Conservation (phyloP, 139 green algal genomes). For the Chlorella sp. region DNA sequence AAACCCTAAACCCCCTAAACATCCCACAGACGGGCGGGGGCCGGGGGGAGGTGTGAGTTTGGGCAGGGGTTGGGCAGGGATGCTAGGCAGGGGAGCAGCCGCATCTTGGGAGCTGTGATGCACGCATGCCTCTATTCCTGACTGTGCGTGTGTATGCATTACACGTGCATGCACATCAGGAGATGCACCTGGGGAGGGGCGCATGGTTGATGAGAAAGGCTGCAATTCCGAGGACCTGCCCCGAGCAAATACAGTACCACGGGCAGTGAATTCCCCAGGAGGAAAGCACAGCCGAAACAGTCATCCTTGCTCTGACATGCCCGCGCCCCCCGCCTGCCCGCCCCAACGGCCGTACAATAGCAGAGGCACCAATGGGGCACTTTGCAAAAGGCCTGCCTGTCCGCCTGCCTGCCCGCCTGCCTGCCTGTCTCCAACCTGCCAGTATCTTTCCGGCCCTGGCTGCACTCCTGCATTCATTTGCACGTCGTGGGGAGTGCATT, state of each 20-base stretch:
- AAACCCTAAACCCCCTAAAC: no score
- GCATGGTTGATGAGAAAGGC: conserved; percentile 36
- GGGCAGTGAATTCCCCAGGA: conserved; percentile 7
- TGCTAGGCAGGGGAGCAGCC: neutral
- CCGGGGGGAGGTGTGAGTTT: neutral
- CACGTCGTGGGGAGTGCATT: no score
- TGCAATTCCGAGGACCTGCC: conserved; percentile 18
- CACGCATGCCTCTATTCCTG: neutral
- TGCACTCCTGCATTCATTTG: no score
- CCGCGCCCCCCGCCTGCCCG: no score
- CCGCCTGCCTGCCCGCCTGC: no score
- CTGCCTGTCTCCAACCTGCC: no score
- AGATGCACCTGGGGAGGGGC: no score
- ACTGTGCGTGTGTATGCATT: neutral
- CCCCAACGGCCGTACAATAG: no score
- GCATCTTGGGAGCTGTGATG: neutral
- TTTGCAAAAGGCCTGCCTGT: no score
- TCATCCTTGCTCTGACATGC: conserved; percentile 46
- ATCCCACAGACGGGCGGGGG: no score
- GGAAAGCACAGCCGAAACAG: conserved; percentile 29
- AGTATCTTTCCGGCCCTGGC: no score
- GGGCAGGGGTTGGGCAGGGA: neutral
- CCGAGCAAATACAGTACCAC: conserved; percentile 9
- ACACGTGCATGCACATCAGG: neutral
- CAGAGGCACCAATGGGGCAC: no score